Evolutionary conservation across 2,329 filamentous ascomycete species (phyloP).

Genomic region (Dothistroma septosporum): DNA sequence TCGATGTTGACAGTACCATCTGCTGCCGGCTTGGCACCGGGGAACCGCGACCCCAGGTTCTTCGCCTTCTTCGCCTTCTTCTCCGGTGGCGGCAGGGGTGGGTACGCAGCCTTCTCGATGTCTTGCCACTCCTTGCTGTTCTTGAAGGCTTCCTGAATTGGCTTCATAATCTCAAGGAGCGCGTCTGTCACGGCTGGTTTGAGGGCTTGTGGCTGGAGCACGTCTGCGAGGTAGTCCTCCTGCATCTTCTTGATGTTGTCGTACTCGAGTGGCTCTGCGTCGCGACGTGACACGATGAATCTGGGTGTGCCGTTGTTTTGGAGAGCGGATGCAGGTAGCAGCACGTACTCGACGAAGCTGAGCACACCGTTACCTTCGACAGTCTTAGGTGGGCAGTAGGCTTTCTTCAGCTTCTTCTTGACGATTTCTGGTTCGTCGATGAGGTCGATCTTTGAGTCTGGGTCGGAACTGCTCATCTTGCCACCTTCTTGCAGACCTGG

Average conservation of each 20-base stretch:
- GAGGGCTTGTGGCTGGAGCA: slow-evolving; percentile 67
- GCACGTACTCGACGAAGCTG: slow-evolving; percentile 79
- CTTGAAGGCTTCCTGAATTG: slow-evolving; percentile 71
- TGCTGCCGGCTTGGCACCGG: slow-evolving; percentile 39
- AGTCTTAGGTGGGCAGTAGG: slow-evolving; percentile 68
- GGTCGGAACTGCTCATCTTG: slow-evolving; percentile 72
- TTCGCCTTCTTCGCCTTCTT: slow-evolving; percentile 70
- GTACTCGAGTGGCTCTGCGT: slow-evolving; percentile 74
- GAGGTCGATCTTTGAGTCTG: slow-evolving; percentile 87
- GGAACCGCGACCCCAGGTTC: slow-evolving; percentile 66
- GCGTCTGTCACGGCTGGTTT: slow-evolving; percentile 78
- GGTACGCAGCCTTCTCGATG: slow-evolving; percentile 75
- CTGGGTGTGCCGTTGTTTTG: slow-evolving; percentile 48
- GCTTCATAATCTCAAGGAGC: slow-evolving; percentile 68
- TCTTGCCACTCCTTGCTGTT: slow-evolving; percentile 74
- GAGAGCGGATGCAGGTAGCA: slow-evolving; percentile 72
- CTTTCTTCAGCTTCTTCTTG: slow-evolving; percentile 80
- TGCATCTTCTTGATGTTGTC: slow-evolving; percentile 69
- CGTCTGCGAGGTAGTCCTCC: slow-evolving; percentile 74
- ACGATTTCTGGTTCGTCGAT: slow-evolving; percentile 73
- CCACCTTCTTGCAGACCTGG: slow-evolving; percentile 69
- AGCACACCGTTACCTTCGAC: slow-evolving; percentile 84
- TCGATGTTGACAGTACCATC: slow-evolving; percentile 32
- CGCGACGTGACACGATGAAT: slow-evolving; percentile 64
- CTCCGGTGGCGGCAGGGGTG: slow-evolving; percentile 56